A percentile compares a stretch with the other conserved stretches of the same genome.
phyloP scores from a whole-genome alignment of 345 rosid species.

The Punica granatum region DNA sequence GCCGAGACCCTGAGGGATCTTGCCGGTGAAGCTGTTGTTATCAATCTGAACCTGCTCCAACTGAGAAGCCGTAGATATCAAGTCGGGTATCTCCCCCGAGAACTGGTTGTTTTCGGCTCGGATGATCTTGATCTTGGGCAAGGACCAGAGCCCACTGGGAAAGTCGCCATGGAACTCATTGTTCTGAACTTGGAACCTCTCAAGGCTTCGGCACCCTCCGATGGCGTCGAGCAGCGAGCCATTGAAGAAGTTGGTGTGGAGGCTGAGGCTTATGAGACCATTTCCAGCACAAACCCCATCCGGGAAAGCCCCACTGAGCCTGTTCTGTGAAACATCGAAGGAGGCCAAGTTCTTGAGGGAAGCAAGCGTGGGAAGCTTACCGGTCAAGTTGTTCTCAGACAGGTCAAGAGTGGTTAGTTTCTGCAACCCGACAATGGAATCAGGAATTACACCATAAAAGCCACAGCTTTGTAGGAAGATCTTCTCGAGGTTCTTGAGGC shows the following conservation, averaged over 20 bases:
- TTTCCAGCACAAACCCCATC: conserved; percentile 55
- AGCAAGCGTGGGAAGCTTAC: conserved; percentile 42
- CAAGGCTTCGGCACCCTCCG: conserved; percentile 56
- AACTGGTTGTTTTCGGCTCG: conserved; percentile 75
- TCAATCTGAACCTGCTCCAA: conserved; percentile 92
- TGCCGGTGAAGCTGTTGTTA: conserved; percentile 63
- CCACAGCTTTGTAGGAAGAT: conserved; percentile 71
- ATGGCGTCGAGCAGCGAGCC: conserved; percentile 57
- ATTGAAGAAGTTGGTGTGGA: conserved; percentile 64
- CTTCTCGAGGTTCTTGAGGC: conserved; percentile 62
- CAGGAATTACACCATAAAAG: conserved; percentile 69
- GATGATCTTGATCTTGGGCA: conserved; percentile 61
- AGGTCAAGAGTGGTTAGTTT: conserved; percentile 60
- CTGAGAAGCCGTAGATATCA: conserved; percentile 56
- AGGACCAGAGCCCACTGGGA: conserved; percentile 62
- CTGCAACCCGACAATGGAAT: conserved; percentile 49
- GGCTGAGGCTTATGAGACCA: conserved; percentile 48
- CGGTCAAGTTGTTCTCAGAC: conserved; percentile 72
- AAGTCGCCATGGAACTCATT: conserved; percentile 73
- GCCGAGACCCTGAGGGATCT: conserved; percentile 71
- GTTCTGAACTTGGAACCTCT: conserved; percentile 82
- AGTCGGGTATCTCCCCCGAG: conserved; percentile 56
- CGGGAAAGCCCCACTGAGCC: conserved; percentile 68
- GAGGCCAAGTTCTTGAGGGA: conserved; percentile 61
- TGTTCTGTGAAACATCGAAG: conserved; percentile 75